phyloP scores from a whole-genome alignment of 2,329 filamentous ascomycete species.

The Apiospora aurea region DNA sequence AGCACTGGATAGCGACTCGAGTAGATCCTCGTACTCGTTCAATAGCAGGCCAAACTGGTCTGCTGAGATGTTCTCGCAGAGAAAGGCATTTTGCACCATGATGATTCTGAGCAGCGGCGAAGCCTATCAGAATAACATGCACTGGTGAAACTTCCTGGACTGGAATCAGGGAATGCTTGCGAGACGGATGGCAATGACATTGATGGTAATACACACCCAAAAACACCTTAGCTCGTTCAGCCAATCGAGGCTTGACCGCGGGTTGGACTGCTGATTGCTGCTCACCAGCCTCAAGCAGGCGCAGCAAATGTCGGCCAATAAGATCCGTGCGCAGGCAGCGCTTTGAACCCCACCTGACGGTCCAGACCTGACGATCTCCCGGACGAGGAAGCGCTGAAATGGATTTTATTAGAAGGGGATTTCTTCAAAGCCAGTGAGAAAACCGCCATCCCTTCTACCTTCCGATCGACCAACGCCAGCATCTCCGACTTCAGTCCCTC shows the following conservation, averaged over 20 bases:
- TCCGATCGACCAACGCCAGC: constrained; percentile 8
- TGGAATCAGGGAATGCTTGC: neutral
- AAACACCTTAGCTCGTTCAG: neutral
- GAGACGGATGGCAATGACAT: neutral
- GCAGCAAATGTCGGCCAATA: neutral
- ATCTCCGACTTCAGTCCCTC: constrained; percentile 5
- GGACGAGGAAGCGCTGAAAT: constrained; percentile 6
- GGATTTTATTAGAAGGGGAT: constrained; percentile 11
- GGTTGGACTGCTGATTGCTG: too few species aligned
- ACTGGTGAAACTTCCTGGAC: neutral
- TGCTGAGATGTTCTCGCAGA: constrained; percentile 38
- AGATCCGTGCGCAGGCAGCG: neutral
- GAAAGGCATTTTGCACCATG: constrained; percentile 32
- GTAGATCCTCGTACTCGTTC: constrained; percentile 46
- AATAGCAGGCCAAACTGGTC: constrained; percentile 47
- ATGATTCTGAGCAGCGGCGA: constrained; percentile 10
- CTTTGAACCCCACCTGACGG: neutral
- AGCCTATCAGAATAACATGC: neutral
- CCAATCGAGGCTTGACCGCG: neutral
- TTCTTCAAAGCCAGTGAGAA: neutral
- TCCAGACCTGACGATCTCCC: constrained; percentile 19
- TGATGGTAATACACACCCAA: neutral
- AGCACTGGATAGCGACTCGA: constrained; percentile 51
- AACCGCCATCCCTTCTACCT: constrained; percentile 13
- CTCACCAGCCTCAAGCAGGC: constrained; percentile 24